Base-by-base conservation (phyloP, 441 rosid genomes). In the Breynia disticha region DNA sequence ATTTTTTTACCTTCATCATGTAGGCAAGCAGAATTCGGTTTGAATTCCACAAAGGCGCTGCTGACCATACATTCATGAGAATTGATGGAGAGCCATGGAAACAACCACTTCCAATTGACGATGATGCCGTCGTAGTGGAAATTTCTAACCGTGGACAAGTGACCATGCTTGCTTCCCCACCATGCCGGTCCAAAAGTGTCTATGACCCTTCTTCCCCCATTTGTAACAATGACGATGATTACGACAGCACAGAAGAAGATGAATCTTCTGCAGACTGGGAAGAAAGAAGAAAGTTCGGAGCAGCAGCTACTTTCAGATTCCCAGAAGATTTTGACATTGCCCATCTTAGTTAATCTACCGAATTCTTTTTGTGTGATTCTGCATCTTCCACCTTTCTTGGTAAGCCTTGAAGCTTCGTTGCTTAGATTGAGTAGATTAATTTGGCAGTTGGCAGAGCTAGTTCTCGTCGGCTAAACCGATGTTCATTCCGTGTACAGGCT, bases 41-140 rank as follows among this genome's bases (percentile, higher is more conserved):
- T 1, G 90, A 93, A 74, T 86, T 93, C 60, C 80, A 50, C 56
- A 86, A 76, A 73, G 97, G 93, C 28, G 87, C 84, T 13, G 72
- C 88, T 1, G 86, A 80, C 57, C 78, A 84, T 68, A 81, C 98
- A 55, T 93, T 49, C 72, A 93, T 89, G 97, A 86, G 98, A 52
- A 86, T 93, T 24, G 98, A 93, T 65, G 98, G 96, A 59, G 97
- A 93, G 62, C 97, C 98, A 0, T 89, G 96, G 98, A 89, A 89
- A 72, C 97, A 93, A 58, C 98, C 98, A 39, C 71, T 86, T 18
- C 98, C 97, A 19, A 64, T 69, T 5, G 82, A 77, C 55, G 88
- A 81, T 12, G 87, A 86, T 50, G 77, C 89, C 0, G 95, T 93
- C 9, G 75, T 77, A 11, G 76, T 93, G 24, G 98, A 93, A 72